Evolutionary conservation across 192 early-diverging fungal species (phyloP).

Genomic region (Entrophospora sp.): DNA sequence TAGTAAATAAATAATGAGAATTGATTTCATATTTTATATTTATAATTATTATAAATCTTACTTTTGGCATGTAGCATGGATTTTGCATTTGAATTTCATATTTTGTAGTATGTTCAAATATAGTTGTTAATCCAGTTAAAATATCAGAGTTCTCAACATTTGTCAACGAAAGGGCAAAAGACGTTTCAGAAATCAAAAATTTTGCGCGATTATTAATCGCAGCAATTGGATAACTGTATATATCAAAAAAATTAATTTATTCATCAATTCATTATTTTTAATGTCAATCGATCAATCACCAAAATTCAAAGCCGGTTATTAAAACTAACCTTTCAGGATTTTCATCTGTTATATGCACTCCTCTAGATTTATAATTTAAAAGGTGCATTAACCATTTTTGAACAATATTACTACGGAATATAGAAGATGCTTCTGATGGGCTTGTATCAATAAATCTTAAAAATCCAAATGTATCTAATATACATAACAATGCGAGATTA

Average conservation of each 20-base stretch:
- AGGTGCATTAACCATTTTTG: conserved; percentile 36
- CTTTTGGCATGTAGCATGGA: conserved; percentile 29
- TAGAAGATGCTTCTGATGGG: conserved; percentile 34
- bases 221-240: conserved; percentile 10
- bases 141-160: conserved; percentile 18
- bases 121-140: conserved; percentile 23
- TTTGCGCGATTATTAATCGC: conserved; percentile 35
- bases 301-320: too few relatives aligned
- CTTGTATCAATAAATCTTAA: conserved; percentile 42
- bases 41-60: too few relatives aligned
- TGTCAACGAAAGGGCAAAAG: conserved; percentile 9
- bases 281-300: too few relatives aligned
- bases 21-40: too few relatives aligned
- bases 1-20: too few relatives aligned
- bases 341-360: too few relatives aligned
- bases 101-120: conserved; percentile 19
- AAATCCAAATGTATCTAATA: conserved; percentile 46
- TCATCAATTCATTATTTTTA: too few relatives aligned
- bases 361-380: too few relatives aligned
- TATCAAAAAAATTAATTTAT: neutral
- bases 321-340: too few relatives aligned
- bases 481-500: too few relatives aligned
- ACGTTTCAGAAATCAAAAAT: conserved; percentile 33
- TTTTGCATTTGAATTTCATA: conserved; percentile 14
- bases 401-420: conserved; percentile 31